Evolutionary conservation across 2,329 filamentous ascomycete species (phyloP).

Genomic region (Dactylella cylindrospora): DNA sequence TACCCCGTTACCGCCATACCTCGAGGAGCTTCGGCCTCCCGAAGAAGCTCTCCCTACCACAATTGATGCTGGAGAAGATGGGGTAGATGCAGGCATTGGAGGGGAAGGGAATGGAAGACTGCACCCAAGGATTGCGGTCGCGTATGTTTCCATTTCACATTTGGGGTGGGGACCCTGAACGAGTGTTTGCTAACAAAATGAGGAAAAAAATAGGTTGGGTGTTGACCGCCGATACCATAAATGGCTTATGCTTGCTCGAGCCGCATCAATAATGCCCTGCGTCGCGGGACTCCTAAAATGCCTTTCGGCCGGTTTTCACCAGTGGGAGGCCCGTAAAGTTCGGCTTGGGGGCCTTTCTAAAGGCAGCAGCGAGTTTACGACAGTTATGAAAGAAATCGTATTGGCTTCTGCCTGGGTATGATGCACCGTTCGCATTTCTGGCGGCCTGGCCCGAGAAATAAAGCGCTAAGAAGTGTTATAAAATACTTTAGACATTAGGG

Average conservation of each 20-base stretch:
- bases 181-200: background rate
- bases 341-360: slow-evolving; percentile 48
- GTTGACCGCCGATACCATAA: slow-evolving; percentile 72
- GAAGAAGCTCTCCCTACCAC: slow-evolving; percentile 19
- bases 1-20: slow-evolving; percentile 25
- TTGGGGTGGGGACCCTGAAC: slow-evolving; percentile 71
- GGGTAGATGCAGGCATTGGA: slow-evolving; percentile 29
- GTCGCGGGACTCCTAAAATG: slow-evolving; percentile 70
- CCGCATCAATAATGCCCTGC: slow-evolving; percentile 70
- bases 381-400: slow-evolving; percentile 68
- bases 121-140: slow-evolving; percentile 37
- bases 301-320: slow-evolving; percentile 54
- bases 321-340: slow-evolving; percentile 17
- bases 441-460: background rate
- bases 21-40: slow-evolving; percentile 35
- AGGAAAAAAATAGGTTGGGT: slow-evolving; percentile 57
- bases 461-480: slow-evolving; percentile 29
- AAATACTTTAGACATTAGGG: slow-evolving; percentile 64
- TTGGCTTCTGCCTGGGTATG: slow-evolving; percentile 58
- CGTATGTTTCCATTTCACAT: slow-evolving; percentile 13
- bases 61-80: slow-evolving; percentile 4
- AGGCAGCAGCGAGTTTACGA: slow-evolving; percentile 64
- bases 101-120: slow-evolving; percentile 14
- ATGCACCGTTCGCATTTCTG: background rate
- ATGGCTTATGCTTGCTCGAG: slow-evolving; percentile 71